Evolutionary conservation across 106 monocot genomes (phyloP).

Genomic region (Iris macrosiphon): DNA sequence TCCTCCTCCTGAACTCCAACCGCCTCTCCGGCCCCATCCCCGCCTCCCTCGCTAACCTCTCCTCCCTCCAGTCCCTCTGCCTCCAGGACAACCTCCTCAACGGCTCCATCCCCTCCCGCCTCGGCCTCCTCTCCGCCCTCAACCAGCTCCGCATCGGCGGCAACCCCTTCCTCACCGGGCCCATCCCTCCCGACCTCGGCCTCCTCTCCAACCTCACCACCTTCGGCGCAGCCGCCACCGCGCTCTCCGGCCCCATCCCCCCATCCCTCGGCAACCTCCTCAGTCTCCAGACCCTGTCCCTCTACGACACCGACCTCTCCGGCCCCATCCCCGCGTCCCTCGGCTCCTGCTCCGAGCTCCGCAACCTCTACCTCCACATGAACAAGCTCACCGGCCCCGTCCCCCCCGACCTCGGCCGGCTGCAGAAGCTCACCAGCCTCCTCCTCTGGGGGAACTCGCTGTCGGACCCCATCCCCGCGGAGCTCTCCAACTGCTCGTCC

Average conservation of each 20-base stretch:
- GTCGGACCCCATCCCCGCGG: constrained; percentile 52
- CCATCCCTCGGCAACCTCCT: constrained; percentile 57
- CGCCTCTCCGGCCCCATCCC: constrained; percentile 54
- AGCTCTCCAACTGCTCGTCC: constrained; percentile 68
- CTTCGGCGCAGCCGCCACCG: constrained; percentile 84
- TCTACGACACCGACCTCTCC: constrained; percentile 81
- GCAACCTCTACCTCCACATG: constrained; percentile 85
- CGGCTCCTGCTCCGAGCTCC: constrained; percentile 55
- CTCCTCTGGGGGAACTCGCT: constrained; percentile 84
- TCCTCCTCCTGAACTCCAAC: constrained; percentile 67
- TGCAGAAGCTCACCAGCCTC: constrained; percentile 82
- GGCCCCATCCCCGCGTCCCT: constrained; percentile 56
- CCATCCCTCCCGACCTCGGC: constrained; percentile 66
- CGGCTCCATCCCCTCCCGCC: constrained; percentile 51
- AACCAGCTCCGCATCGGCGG: constrained; percentile 89
- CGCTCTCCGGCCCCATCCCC: constrained; percentile 64
- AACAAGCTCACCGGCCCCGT: constrained; percentile 61
- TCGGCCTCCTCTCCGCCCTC: constrained; percentile 52
- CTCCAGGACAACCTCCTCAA: constrained; percentile 66
- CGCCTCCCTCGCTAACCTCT: constrained; percentile 33
- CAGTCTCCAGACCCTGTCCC: constrained; percentile 71
- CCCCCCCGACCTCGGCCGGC: constrained; percentile 63
- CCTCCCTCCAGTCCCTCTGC: constrained; percentile 58
- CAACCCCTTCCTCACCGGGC: constrained; percentile 57
- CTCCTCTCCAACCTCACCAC: constrained; percentile 66